Evolutionary conservation across 2,329 filamentous ascomycete species (phyloP), one percentile per base, ranked within the genome.

Genomic region (Fusarium concolor): DNA sequence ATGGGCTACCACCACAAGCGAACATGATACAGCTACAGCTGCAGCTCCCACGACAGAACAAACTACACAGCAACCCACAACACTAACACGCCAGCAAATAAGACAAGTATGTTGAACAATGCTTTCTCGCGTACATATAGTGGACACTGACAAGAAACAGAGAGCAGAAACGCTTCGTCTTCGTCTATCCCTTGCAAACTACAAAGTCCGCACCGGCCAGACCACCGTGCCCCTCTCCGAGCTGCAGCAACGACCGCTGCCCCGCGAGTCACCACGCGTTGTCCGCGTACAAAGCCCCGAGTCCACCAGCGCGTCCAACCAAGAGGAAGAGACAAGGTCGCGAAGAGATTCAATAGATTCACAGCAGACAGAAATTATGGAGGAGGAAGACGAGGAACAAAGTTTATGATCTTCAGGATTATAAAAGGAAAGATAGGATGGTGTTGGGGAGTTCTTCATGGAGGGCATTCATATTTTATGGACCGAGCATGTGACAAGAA

Each of bases 141-240:
- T 18, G 15, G 2, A 8, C 35, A 29, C 67, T 67, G 39, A 71
- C 64, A 57, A 33, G 11, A 15, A 18, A 14, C 47, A 91, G 85
- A 86, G 87, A 78, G 89, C 89, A 20, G 86, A 91, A 74, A 86
- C 88, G 47, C 82, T 94, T 43, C 86, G 86, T 51, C 84, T 92
- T 11, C 86, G 91, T n/a, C 86, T 94, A 17, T 84, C 86, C 28
- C 85, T 93, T 20, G 92, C 90, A 15, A 86, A 86, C 74, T 94
- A 93, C 82, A 94, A 94, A 79, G 83, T 94, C 68, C 86, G 85
- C 58, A 94, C 91, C 3, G 89, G 91, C 62, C 92, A 94, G 78
- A 85, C 88, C 54, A 81, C 86, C 58, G 83, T 92, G 28, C 89
- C 90, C 2, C 84, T 92, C 63, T 83, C 88, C 56, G 79, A 86